Percentiles rank a stretch among this genome's conserved stretches.
Evolutionary conservation across 768 basidiomycete species (phyloP).

Genomic region (Termitomyces titanicus): DNA sequence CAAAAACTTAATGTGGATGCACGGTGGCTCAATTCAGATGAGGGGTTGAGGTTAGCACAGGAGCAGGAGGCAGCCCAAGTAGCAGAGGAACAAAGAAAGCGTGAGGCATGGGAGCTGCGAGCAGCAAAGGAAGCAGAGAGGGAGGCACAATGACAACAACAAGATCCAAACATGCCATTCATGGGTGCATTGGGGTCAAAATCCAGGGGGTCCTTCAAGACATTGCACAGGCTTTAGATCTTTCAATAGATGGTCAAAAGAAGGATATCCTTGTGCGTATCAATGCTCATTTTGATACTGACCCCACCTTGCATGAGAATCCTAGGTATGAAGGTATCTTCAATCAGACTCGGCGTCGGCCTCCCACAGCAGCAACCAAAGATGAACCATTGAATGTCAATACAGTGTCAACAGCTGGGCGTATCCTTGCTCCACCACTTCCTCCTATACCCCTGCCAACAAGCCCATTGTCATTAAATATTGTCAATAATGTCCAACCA

Average conservation of each 20-base stretch:
- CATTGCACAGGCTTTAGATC: background rate
- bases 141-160: background rate
- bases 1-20: no score
- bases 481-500: background rate
- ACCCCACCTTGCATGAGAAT: background rate
- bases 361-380: background rate
- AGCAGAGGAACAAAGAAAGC: background rate
- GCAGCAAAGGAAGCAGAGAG: background rate
- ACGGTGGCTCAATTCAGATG: no score
- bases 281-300: background rate
- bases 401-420: background rate
- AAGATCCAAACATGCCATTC: background rate
- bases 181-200: background rate
- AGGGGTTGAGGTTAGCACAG: no score
- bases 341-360: background rate
- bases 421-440: background rate
- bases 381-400: background rate
- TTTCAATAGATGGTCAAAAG: background rate
- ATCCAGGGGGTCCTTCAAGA: background rate
- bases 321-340: background rate
- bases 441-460: no score
- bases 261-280: background rate
- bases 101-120: background rate
- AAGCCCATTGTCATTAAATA: background rate
- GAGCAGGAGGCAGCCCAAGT: background rate